Conservation (phyloP, 106 monocot species). For the Dendrobium officinale region DNA sequence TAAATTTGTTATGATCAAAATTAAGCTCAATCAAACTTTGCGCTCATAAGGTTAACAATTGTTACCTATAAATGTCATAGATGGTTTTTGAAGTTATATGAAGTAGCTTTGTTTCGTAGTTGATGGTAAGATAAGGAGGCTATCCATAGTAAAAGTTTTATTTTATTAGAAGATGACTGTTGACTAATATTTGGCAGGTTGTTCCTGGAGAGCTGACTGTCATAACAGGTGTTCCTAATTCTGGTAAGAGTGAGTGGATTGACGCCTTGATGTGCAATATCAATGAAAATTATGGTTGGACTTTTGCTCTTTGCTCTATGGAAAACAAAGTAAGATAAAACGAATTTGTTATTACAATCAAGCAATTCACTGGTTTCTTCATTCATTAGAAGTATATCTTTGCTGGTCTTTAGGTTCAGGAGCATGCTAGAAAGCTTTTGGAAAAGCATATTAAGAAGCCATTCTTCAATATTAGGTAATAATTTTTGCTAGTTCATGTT, state of each 20-base stretch:
- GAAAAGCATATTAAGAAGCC: constrained; percentile 85
- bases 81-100: neutral
- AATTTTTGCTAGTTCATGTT: neutral
- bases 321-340: constrained; percentile 66
- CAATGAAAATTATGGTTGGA: constrained; percentile 59
- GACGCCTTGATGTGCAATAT: constrained; percentile 91
- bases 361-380: neutral
- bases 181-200: constrained; percentile 45
- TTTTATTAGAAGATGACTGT: neutral
- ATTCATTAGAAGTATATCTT: neutral
- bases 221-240: constrained; percentile 87
- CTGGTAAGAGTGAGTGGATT: constrained; percentile 99
- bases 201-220: constrained; percentile 88
- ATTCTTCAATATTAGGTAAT: constrained; percentile 77
- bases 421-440: constrained; percentile 96
- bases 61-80: neutral
- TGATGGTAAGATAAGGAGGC: neutral
- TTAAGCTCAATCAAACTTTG: too few species aligned
- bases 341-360: neutral
- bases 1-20: too few species aligned
- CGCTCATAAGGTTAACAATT: neutral
- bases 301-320: constrained; percentile 91
- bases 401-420: constrained; percentile 53
- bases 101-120: neutral
- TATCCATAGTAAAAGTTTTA: neutral